Percentiles rank a stretch among this genome's conserved stretches.
Evolutionary conservation across 2,329 filamentous ascomycete genomes (phyloP).

Genomic region (Penicillium hesseltinei): DNA sequence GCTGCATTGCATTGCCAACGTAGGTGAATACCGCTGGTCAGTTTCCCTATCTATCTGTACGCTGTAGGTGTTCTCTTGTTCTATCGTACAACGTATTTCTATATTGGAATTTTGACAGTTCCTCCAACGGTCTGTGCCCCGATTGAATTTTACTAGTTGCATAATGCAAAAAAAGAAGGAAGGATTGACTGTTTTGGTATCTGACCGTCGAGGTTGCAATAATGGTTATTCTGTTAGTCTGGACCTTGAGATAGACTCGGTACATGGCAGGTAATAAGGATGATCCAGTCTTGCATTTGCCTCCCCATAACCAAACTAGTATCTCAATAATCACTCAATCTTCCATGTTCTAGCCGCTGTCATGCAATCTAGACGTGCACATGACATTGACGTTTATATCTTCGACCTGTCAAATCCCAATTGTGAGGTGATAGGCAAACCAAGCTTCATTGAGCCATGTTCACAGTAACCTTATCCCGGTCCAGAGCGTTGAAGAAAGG

Average conservation of each 20-base stretch:
- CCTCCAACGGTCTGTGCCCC: conserved; percentile 1
- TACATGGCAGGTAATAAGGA: neutral
- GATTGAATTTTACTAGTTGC: conserved; percentile 4
- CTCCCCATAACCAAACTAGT: neutral
- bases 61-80: neutral
- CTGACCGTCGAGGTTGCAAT: neutral
- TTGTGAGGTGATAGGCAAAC: neutral
- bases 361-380: neutral
- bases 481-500: neutral
- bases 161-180: neutral
- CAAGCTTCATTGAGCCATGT: conserved; percentile 6
- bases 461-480: neutral
- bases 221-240: neutral
- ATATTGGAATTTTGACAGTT: neutral
- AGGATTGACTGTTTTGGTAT: neutral
- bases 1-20: neutral
- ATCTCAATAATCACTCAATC: neutral
- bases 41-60: neutral
- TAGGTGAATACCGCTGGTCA: neutral
- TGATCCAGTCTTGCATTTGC: neutral
- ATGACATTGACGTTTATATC: neutral
- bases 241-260: neutral
- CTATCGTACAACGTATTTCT: neutral
- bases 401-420: neutral
- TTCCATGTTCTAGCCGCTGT: neutral